phyloP scores from a whole-genome alignment of 768 basidiomycete species.

The Lactifluus piperatus region DNA sequence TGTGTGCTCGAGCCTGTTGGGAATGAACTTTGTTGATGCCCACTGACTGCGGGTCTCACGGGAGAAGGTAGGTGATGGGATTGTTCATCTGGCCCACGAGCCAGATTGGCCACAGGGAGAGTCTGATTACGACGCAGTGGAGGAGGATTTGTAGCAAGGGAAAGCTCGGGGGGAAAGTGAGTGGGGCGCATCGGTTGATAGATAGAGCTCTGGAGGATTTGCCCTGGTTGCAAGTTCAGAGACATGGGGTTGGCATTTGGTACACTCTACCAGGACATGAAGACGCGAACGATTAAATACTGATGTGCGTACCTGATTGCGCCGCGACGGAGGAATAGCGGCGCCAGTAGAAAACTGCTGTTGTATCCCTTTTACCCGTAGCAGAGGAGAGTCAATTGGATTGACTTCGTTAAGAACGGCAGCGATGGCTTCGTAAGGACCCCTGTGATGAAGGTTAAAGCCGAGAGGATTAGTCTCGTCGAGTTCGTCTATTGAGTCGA shows the following conservation, averaged over 20 bases:
- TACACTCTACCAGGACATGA: constrained; percentile 6
- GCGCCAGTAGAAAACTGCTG: constrained; percentile 4
- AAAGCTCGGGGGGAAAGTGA: constrained; percentile 11
- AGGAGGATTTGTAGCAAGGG: constrained; percentile 2
- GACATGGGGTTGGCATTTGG: constrained; percentile 20
- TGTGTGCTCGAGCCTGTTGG: background rate
- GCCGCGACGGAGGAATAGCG: background rate
- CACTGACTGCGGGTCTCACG: background rate
- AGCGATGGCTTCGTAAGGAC: constrained; percentile 63
- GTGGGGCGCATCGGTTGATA: constrained; percentile 11
- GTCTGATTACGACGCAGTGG: constrained; percentile 11
- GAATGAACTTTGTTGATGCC: background rate
- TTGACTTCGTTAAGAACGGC: constrained; percentile 13
- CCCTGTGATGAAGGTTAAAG: constrained; percentile 51
- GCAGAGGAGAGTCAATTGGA: constrained; percentile 10
- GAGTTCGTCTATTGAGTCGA: constrained; percentile 71
- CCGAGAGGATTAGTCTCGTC: constrained; percentile 72
- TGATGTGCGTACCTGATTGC: background rate
- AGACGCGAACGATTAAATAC: background rate
- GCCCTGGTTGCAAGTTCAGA: constrained; percentile 27
- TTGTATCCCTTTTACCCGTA: constrained; percentile 6
- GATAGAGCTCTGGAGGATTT: constrained; percentile 25
- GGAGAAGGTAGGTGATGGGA: background rate
- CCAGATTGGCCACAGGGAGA: background rate
- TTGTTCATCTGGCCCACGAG: constrained; percentile 4